phyloP scores from a whole-genome alignment of 2,329 filamentous ascomycete species.

The Trichoderma breve region DNA sequence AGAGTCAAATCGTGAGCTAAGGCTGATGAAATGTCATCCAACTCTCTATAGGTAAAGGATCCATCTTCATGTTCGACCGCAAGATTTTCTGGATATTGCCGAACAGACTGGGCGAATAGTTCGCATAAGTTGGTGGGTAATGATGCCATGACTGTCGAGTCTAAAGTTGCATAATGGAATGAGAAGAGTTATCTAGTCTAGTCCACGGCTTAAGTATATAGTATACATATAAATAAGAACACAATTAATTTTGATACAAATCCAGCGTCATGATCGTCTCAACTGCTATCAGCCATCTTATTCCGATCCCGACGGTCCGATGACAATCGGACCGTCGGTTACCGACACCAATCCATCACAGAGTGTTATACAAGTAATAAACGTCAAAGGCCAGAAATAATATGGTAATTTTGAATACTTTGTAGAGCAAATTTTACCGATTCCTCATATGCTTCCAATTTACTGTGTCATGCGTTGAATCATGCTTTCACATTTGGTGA shows the following conservation, averaged over 20 bases:
- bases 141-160: background rate
- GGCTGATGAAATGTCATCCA: background rate
- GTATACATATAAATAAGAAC: background rate
- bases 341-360: background rate
- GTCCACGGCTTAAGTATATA: background rate
- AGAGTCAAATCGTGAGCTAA: background rate
- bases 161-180: background rate
- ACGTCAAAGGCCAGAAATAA: background rate
- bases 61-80: conserved; percentile 15
- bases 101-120: background rate
- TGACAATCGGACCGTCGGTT: background rate
- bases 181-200: background rate
- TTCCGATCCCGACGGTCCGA: background rate
- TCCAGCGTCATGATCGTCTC: background rate
- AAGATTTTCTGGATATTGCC: background rate
- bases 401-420: background rate
- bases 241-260: background rate
- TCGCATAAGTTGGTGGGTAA: conserved; percentile 10
- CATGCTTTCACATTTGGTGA: background rate
- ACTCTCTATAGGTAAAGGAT: background rate
- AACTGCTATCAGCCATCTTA: background rate
- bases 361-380: background rate
- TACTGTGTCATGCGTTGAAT: background rate
- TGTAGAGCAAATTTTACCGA: background rate
- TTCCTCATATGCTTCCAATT: background rate